These are phyloP conservation scores for Brassica hybrid DNA, from an alignment of 441 rosid species.

Conservation along the genomic window DNA sequence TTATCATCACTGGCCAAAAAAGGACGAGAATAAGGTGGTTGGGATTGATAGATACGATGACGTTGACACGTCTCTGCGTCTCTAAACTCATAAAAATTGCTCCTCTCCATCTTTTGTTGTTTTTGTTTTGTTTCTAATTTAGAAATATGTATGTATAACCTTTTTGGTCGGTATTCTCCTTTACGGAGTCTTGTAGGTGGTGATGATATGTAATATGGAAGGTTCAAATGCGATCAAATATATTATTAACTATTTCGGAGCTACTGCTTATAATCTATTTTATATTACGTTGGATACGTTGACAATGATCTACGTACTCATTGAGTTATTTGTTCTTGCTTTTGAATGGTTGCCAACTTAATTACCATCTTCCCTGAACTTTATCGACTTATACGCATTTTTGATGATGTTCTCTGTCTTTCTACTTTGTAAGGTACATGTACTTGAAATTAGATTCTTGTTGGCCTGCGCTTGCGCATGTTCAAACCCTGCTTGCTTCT, in stretches of 20 bases:
- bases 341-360: background rate
- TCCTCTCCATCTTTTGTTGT: background rate
- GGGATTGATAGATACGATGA: constrained; percentile 45
- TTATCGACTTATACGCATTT: background rate
- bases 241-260: constrained; percentile 19
- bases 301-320: constrained; percentile 14
- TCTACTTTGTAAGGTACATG: background rate
- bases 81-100: constrained; percentile 41
- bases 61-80: constrained; percentile 82
- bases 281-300: constrained; percentile 5
- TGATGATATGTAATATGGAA: constrained; percentile 25
- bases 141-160: constrained; percentile 38
- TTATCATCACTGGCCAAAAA: constrained; percentile 42
- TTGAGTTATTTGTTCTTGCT: background rate
- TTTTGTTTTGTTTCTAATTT: background rate
- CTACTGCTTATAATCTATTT: background rate
- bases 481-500: background rate
- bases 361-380: background rate
- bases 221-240: constrained; percentile 41
- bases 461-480: background rate
- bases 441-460: background rate
- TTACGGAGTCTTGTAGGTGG: constrained; percentile 32
- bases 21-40: constrained; percentile 33
- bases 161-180: constrained; percentile 30
- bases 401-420: background rate